Conservation (phyloP, 768 basidiomycete species). For the Cantharellus cinnabarinus region DNA sequence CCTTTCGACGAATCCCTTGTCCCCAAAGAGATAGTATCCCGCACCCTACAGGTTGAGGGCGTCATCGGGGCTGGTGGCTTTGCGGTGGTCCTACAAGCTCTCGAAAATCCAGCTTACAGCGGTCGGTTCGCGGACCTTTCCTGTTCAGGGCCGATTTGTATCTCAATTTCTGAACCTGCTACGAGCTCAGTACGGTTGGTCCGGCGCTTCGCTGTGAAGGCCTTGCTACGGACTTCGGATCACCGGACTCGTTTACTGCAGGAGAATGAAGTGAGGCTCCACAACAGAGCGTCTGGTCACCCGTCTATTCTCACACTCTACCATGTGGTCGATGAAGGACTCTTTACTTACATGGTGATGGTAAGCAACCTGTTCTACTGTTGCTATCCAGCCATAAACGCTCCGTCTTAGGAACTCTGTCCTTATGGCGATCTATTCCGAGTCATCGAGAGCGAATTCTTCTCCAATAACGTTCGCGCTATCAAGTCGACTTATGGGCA, state of each 20-base stretch:
- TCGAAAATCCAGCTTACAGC: no score
- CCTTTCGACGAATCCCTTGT: no score
- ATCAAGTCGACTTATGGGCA: constrained; percentile 86
- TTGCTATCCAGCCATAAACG: constrained; percentile 20
- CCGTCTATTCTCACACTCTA: constrained; percentile 48
- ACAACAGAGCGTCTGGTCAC: constrained; percentile 22
- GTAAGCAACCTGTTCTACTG: background rate
- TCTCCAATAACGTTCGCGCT: constrained; percentile 61
- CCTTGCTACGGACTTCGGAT: constrained; percentile 38
- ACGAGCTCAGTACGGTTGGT: no score
- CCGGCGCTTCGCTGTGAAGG: constrained; percentile 63
- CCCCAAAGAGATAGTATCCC: no score
- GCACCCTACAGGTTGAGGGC: no score
- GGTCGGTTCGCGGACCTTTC: no score
- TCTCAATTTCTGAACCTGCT: no score
- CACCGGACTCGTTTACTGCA: constrained; percentile 48
- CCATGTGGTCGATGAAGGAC: constrained; percentile 36
- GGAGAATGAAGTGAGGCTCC: constrained; percentile 39
- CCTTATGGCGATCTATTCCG: constrained; percentile 40
- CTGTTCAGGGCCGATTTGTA: no score
- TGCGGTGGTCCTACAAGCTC: no score
- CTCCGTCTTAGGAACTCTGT: constrained; percentile 75
- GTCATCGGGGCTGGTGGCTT: no score
- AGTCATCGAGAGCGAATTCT: constrained; percentile 34
- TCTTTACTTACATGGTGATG: constrained; percentile 62